Base-by-base conservation (phyloP, 2,329 filamentous ascomycete genomes). In the Pyrenophora tritici-repentis region DNA sequence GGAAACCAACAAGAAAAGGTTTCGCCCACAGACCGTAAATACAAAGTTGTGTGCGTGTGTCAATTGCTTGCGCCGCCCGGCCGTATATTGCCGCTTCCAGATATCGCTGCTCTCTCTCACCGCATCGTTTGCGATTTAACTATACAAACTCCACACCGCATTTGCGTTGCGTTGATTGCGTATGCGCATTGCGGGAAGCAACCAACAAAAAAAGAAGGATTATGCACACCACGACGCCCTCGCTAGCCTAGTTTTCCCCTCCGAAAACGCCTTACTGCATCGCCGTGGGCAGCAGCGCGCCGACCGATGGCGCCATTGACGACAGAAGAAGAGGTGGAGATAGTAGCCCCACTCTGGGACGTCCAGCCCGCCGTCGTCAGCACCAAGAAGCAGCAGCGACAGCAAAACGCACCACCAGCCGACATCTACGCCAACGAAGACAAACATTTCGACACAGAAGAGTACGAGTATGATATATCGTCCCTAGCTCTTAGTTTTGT, bases 401-500 rank as follows among this genome's bases (percentile, higher is more conserved):
- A 50, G 31, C 38, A 29, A 24, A 24, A 24, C 22, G 8, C 5
- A 9, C 22, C 32, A 40, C 43, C 43, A 45, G 38, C 34, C 26
- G 24, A 37, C 38, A 10, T 47, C 8, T 22, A 42, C 10, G n/a
- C 34, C 47, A 39, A 40, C 18, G 22, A 37, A 34, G 18, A 18
- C 22, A n/a, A 35, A n/a, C 50, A 53, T n/a, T n/a, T n/a, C n/a
- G n/a, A n/a, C 32, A 34, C 42, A 2, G 49, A 51, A 18, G 18
- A 20, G 18, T 33, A 51, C 32, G 43, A 58, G 16, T 45, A 55
- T 45, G 61, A 66, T 37, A 60, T 66, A 35, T 66, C 63, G 37
- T 65, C 62, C 18, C 41, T 66, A 61, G 59, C 61, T 29, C 50
- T 67, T 29, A 50, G 32, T 8, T 62, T 59, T 37, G 55, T 63